Evolutionary conservation across 805 yeast species (phyloP).

Genomic region (Metschnikowia chrysomelidarum): DNA sequence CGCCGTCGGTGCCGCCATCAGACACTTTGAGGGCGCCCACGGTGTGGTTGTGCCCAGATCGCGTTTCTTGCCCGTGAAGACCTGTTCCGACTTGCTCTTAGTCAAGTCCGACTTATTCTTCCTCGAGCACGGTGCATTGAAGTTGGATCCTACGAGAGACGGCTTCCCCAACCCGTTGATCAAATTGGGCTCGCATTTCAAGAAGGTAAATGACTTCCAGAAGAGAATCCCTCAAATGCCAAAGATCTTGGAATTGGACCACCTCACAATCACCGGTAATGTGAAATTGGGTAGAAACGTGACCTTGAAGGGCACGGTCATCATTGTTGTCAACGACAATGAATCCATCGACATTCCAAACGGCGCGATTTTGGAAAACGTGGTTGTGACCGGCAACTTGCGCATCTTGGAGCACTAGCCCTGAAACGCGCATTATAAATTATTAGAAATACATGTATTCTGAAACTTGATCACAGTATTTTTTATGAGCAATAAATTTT

Average conservation of each 20-base stretch:
- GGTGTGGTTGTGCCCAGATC: constrained; percentile 99
- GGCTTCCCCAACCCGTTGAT: constrained; percentile 92
- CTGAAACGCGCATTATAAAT: no score
- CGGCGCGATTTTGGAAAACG: constrained; percentile 92
- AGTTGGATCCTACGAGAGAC: constrained; percentile 78
- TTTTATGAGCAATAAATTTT: no score
- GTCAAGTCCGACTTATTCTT: constrained; percentile 94
- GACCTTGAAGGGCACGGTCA: constrained; percentile 93
- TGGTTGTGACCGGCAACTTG: constrained; percentile 94
- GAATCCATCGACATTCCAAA: constrained; percentile 96
- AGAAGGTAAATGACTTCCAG: constrained; percentile 91
- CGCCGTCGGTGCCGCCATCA: constrained; percentile 98
- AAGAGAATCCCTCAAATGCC: constrained; percentile 93
- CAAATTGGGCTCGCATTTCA: constrained; percentile 94
- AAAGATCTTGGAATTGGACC: constrained; percentile 92
- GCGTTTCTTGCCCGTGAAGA: constrained; percentile 96
- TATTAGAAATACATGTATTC: no score
- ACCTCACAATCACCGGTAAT: constrained; percentile 95
- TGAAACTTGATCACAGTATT: no score
- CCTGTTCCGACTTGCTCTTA: constrained; percentile 89
- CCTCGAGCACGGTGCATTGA: constrained; percentile 88
- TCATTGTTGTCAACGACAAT: constrained; percentile 95
- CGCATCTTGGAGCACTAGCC: constrained; percentile 84
- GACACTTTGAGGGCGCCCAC: constrained; percentile 91
- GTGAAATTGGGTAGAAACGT: constrained; percentile 88